phyloP scores from a whole-genome alignment of 176 grass and related monocot species.

The Musa troglodytarum region DNA sequence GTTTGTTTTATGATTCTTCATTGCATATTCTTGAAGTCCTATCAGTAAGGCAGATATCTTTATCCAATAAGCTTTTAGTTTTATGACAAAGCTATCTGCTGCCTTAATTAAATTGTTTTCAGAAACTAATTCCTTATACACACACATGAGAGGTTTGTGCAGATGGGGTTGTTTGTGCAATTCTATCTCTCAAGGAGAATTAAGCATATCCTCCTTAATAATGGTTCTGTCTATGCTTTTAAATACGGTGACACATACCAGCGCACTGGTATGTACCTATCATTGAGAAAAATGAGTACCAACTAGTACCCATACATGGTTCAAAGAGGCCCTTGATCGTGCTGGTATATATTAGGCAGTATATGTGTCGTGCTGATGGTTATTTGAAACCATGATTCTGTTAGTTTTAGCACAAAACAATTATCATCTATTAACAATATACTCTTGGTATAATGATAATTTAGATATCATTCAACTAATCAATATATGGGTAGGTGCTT shows the following conservation, averaged over 20 bases:
- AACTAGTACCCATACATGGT: too few relatives aligned
- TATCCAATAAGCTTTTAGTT: not conserved
- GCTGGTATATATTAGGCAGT: too few relatives aligned
- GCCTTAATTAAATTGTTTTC: not conserved
- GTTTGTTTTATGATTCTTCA: not conserved
- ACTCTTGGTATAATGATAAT: not conserved
- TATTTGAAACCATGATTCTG: too few relatives aligned
- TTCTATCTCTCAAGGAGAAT: not conserved
- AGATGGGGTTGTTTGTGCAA: not conserved
- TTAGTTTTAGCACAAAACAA: too few relatives aligned
- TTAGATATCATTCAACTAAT: slow-evolving; percentile 49
- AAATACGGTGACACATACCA: too few relatives aligned
- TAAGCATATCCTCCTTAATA: not conserved
- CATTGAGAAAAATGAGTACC: too few relatives aligned
- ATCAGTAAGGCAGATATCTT: not conserved
- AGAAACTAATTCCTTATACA: not conserved
- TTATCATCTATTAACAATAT: not conserved
- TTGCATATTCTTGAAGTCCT: not conserved
- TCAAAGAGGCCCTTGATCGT: too few relatives aligned
- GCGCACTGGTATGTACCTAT: too few relatives aligned
- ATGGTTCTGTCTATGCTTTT: not conserved
- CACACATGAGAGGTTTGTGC: too few relatives aligned
- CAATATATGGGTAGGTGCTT: slow-evolving; percentile 87
- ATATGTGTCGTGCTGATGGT: too few relatives aligned
- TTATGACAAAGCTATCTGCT: not conserved